Conservation (phyloP, 2,329 filamentous ascomycete genomes). For the Aphanocladium album region DNA sequence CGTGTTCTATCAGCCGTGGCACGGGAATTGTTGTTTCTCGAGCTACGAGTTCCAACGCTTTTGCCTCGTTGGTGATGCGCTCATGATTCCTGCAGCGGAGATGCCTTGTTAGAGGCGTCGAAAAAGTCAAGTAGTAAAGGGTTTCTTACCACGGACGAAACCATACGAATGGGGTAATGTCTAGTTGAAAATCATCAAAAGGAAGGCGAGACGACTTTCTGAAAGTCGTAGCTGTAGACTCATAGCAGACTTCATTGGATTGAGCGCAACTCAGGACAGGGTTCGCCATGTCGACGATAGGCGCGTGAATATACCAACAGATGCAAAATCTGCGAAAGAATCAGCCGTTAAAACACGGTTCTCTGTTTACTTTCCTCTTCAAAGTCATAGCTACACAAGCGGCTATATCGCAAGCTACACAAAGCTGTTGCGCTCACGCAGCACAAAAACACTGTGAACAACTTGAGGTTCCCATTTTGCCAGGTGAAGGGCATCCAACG, state of each 20-base stretch:
- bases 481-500: no score
- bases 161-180: constrained; percentile 4
- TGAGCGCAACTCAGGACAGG: not conserved
- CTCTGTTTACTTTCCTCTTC: no score
- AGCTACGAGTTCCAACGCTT: constrained; percentile 8
- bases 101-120: not conserved
- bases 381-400: no score
- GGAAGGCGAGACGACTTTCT: constrained; percentile 10
- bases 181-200: no score
- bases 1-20: constrained; percentile 11
- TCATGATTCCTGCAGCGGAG: constrained; percentile 12
- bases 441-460: no score
- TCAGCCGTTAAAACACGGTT: no score
- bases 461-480: no score
- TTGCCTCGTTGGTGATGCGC: constrained; percentile 16
- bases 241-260: constrained; percentile 1
- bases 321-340: no score
- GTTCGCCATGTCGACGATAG: not conserved
- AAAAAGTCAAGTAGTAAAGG: not conserved
- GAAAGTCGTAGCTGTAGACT: constrained; percentile 8
- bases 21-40: constrained; percentile 15
- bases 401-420: no score
- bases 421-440: no score
- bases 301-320: no score
- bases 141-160: not conserved